These are phyloP conservation scores for Phoma sp. DNA, from an alignment of 2,329 filamentous ascomycete species.

Conservation along the genomic window DNA sequence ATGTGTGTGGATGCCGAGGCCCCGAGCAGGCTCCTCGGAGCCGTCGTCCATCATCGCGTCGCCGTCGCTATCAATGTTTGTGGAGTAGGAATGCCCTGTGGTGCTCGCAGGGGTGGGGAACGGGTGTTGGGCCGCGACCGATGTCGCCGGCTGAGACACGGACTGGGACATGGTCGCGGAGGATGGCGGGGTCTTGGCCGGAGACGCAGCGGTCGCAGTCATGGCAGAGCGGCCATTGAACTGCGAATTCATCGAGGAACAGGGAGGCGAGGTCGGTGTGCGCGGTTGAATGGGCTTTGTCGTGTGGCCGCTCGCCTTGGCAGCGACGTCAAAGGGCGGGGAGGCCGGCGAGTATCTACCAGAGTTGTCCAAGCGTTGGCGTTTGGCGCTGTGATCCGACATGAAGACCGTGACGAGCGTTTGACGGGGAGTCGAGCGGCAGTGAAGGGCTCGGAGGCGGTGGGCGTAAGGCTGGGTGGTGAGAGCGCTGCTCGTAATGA, in stretches of 20 bases:
- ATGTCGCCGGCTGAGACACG: constrained; percentile 43
- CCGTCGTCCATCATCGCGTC: constrained; percentile 53
- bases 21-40: constrained; percentile 35
- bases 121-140: constrained; percentile 39
- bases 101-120: constrained; percentile 51
- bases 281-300: constrained; percentile 55
- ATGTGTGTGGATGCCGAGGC: constrained; percentile 48
- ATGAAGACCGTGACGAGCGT: constrained; percentile 33
- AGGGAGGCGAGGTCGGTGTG: constrained; percentile 58
- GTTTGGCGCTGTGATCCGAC: constrained; percentile 49
- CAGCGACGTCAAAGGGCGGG: constrained; percentile 51
- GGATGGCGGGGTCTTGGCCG: constrained; percentile 52
- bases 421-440: constrained; percentile 16
- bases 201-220: constrained; percentile 35
- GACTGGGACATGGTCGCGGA: constrained; percentile 50
- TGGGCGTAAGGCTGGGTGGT: constrained; percentile 27
- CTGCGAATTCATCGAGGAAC: constrained; percentile 56
- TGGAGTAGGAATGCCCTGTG: constrained; percentile 39
- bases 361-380: constrained; percentile 49
- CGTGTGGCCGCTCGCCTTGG: constrained; percentile 46
- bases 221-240: constrained; percentile 46
- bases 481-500: constrained; percentile 30
- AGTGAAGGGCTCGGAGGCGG: constrained; percentile 17
- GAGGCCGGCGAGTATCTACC: constrained; percentile 56
- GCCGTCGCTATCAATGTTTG: constrained; percentile 51